phyloP scores from a whole-genome alignment of 2,329 filamentous ascomycete genomes.

The Pezicula radicicola region DNA sequence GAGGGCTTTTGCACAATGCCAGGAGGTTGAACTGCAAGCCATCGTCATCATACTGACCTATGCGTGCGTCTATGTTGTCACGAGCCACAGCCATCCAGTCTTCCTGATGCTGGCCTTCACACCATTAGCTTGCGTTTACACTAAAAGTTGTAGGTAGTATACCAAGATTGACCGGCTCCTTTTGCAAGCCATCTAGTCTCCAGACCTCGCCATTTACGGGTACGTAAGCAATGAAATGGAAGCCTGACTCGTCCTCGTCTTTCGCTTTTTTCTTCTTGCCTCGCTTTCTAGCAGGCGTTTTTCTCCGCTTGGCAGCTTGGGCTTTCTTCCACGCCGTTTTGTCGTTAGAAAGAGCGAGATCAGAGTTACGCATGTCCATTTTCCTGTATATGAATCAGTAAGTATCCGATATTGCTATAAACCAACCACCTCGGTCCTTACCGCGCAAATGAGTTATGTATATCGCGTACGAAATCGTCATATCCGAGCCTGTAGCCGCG shows the following conservation, averaged over 20 bases:
- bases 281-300: constrained; percentile 14
- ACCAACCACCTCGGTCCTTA: constrained; percentile 27
- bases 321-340: constrained; percentile 28
- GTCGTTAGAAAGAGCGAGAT: constrained; percentile 62
- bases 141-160: constrained; percentile 12
- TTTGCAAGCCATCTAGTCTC: constrained; percentile 84
- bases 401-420: not conserved
- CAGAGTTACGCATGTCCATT: constrained; percentile 71
- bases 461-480: constrained; percentile 72
- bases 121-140: constrained; percentile 7
- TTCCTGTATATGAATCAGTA: constrained; percentile 42
- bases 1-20: constrained; percentile 67
- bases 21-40: constrained; percentile 75
- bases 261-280: constrained; percentile 33
- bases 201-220: constrained; percentile 72
- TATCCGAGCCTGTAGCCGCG: constrained; percentile 74
- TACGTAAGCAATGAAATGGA: constrained; percentile 89
- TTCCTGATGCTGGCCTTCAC: constrained; percentile 25
- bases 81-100: constrained; percentile 68
- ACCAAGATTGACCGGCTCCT: constrained; percentile 65
- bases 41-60: constrained; percentile 62
- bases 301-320: constrained; percentile 27
- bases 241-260: constrained; percentile 59
- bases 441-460: constrained; percentile 87
- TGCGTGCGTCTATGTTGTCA: constrained; percentile 63